phyloP scores from a whole-genome alignment of 257 asterid genomes.

The Apocynum venetum region DNA sequence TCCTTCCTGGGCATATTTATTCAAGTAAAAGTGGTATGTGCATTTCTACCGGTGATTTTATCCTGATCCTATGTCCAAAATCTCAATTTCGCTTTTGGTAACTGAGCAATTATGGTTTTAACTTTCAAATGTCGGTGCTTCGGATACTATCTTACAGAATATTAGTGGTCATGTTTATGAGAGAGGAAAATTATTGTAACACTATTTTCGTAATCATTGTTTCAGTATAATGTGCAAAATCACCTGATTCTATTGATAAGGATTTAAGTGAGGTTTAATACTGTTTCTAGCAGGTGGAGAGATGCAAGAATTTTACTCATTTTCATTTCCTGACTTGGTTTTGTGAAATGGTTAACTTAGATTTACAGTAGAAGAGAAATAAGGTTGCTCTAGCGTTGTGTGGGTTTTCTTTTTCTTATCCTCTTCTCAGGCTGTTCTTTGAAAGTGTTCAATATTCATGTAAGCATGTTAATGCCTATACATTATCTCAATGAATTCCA shows the following conservation, averaged over 20 bases:
- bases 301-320: not conserved
- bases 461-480: not conserved
- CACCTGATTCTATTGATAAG: not conserved
- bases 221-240: not conserved
- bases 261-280: not conserved
- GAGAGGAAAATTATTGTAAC: not conserved
- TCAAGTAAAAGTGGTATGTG: conserved; percentile 85
- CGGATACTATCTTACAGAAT: not conserved
- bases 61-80: not conserved
- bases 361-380: not conserved
- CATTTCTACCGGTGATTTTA: conserved; percentile 11
- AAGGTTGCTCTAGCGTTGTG: not conserved
- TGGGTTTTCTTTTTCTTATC: not conserved
- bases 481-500: conserved; percentile 18
- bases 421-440: conserved; percentile 2
- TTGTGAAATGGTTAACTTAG: not conserved
- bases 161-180: not conserved
- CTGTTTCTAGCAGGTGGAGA: not conserved
- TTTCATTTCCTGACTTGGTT: not conserved
- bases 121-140: not conserved
- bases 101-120: not conserved
- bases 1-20: conserved; percentile 93
- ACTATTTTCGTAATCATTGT: not conserved
- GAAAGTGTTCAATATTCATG: conserved; percentile 5
- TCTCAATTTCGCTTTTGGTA: not conserved